phyloP scores from a whole-genome alignment of 2,329 filamentous ascomycete species.

The Fusarium sp. region DNA sequence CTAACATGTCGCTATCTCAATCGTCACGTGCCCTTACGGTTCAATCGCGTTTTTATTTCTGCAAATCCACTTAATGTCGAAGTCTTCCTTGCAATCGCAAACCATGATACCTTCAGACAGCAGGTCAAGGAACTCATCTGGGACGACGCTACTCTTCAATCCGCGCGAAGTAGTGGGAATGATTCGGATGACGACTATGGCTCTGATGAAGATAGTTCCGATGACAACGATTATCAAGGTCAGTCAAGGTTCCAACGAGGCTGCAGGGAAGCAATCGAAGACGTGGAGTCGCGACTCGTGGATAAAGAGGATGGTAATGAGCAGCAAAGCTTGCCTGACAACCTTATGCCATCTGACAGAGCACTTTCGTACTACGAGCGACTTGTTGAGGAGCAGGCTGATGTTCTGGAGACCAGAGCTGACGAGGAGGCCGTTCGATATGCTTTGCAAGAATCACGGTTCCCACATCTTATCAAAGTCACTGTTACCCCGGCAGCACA shows the following conservation, averaged over 20 bases:
- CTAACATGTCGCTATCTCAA: neutral
- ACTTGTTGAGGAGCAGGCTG: neutral
- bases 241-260: neutral
- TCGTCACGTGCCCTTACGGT: neutral
- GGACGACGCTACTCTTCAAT: neutral
- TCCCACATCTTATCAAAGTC: neutral
- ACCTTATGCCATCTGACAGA: neutral
- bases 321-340: neutral
- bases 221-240: neutral
- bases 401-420: neutral
- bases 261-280: neutral
- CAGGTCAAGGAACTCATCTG: conserved; percentile 5
- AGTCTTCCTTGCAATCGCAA: conserved; percentile 4
- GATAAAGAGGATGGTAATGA: neutral
- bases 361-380: neutral
- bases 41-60: conserved; percentile 18
- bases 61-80: neutral
- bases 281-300: neutral
- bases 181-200: neutral
- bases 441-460: neutral
- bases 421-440: conserved; percentile 14
- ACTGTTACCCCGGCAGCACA: neutral
- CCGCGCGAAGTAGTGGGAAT: neutral
- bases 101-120: neutral
- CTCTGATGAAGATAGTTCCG: neutral